Evolutionary conservation across 1,139 yeast genomes (phyloP).

Genomic region (Ogataea hybrid): DNA sequence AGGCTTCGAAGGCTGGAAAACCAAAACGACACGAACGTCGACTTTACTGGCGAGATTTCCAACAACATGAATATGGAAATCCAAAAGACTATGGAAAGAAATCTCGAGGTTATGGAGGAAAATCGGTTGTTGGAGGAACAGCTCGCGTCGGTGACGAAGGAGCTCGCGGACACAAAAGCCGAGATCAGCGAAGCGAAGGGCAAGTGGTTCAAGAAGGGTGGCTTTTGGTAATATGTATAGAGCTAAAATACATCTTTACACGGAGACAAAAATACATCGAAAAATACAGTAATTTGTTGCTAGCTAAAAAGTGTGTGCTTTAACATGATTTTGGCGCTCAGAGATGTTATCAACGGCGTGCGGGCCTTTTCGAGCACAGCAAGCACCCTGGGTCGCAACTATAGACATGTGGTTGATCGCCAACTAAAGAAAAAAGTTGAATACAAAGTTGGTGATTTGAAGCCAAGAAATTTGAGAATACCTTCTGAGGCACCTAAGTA

Average conservation of each 20-base stretch:
- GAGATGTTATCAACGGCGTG: constrained; percentile 1
- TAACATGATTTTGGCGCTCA: constrained; percentile 1
- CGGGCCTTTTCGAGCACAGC: constrained; percentile 27
- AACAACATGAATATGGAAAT: constrained; percentile 45
- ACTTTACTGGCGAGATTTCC: constrained; percentile 33
- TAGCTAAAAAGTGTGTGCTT: background rate
- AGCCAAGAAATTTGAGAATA: constrained; percentile 39
- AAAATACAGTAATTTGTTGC: constrained; percentile 7
- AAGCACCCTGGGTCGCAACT: constrained; percentile 31
- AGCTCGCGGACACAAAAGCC: constrained; percentile 34
- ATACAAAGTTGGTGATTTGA: constrained; percentile 43
- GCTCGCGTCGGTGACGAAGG: constrained; percentile 50
- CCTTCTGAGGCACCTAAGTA: constrained; percentile 48
- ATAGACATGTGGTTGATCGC: constrained; percentile 41
- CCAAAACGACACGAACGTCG: constrained; percentile 37
- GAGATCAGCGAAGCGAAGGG: constrained; percentile 28
- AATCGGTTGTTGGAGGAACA: constrained; percentile 54
- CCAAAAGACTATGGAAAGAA: constrained; percentile 56
- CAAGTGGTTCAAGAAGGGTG: constrained; percentile 20
- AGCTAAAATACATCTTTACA: background rate
- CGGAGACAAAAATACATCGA: background rate
- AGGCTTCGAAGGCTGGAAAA: constrained; percentile 41
- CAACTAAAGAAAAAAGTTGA: constrained; percentile 37
- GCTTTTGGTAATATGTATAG: constrained; percentile 13
- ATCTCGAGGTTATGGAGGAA: constrained; percentile 53